Conservation (phyloP, 2,329 filamentous ascomycete species). For the Trichophaea hybrida region DNA sequence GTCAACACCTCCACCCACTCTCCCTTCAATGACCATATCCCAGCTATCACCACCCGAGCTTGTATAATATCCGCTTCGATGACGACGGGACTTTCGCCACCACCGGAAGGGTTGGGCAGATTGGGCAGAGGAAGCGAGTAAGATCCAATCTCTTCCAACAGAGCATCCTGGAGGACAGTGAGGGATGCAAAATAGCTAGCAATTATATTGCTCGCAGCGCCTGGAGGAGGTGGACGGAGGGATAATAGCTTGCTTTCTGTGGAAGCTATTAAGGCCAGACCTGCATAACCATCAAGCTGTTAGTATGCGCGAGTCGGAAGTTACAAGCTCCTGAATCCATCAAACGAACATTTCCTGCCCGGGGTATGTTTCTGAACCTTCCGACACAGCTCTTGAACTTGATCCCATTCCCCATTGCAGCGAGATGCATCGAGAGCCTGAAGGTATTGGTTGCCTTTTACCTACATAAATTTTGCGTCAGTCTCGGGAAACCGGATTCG, state of each 20-base stretch:
- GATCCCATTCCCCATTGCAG: slow-evolving; percentile 74
- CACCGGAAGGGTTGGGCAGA: slow-evolving; percentile 18
- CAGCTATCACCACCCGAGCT: slow-evolving; percentile 67
- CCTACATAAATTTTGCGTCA: slow-evolving; percentile 31
- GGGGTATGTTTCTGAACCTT: slow-evolving; percentile 93
- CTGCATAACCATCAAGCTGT: slow-evolving; percentile 9
- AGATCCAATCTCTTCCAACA: slow-evolving; percentile 15
- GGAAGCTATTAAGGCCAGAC: slow-evolving; percentile 17
- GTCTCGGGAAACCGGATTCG: neutral
- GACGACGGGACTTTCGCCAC: slow-evolving; percentile 28
- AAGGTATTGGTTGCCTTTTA: slow-evolving; percentile 73
- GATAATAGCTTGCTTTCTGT: slow-evolving; percentile 17
- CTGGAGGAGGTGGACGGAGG: slow-evolving; percentile 9
- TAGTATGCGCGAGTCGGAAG: neutral
- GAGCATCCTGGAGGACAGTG: slow-evolving; percentile 9
- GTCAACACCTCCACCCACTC: slow-evolving; percentile 41
- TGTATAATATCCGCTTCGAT: slow-evolving; percentile 50
- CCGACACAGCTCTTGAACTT: slow-evolving; percentile 73
- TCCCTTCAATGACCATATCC: slow-evolving; percentile 65
- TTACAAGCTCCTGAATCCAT: neutral
- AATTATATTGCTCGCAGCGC: slow-evolving; percentile 1
- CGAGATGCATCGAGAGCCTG: slow-evolving; percentile 70
- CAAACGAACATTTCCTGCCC: slow-evolving; percentile 58
- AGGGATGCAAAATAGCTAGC: slow-evolving; percentile 7
- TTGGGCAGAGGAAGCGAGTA: slow-evolving; percentile 13